Conservation (phyloP, 768 basidiomycete species). For the Auriscalpium orientale region DNA sequence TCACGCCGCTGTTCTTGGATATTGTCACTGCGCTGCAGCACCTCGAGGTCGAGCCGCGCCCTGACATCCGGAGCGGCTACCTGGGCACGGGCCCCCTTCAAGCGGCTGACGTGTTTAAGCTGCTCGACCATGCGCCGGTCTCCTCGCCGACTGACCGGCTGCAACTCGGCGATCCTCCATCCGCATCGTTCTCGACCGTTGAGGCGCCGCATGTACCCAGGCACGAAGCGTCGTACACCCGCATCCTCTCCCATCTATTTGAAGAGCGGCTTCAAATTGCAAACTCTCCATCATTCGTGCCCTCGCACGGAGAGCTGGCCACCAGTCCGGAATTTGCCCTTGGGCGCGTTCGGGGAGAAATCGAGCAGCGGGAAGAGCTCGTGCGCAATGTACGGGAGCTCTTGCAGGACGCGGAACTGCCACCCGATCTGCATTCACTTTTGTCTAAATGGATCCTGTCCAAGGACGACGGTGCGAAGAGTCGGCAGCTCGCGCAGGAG, state of each 20-base stretch:
- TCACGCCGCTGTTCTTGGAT: conserved; percentile 84
- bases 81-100: conserved; percentile 42
- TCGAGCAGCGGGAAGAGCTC: conserved; percentile 69
- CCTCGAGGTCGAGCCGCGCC: conserved; percentile 37
- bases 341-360: conserved; percentile 79
- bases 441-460: conserved; percentile 75
- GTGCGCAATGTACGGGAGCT: conserved; percentile 56
- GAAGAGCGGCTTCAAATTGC: conserved; percentile 70
- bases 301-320: conserved; percentile 62
- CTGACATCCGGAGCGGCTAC: conserved; percentile 53
- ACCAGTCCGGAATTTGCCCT: conserved; percentile 95
- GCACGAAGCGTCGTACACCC: conserved; percentile 88
- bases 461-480: conserved; percentile 64
- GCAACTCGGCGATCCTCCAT: conserved; percentile 36
- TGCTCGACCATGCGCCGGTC: conserved; percentile 38
- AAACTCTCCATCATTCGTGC: conserved; percentile 73
- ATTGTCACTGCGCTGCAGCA: conserved; percentile 66
- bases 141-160: conserved; percentile 36
- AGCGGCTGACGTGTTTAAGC: conserved; percentile 38
- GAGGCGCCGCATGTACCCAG: conserved; percentile 65
- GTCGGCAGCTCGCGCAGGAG: conserved; percentile 48
- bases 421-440: conserved; percentile 55
- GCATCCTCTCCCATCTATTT: conserved; percentile 78
- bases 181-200: conserved; percentile 21
- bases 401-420: conserved; percentile 42